Conservation (phyloP, 2,329 filamentous ascomycete genomes). For the Xylariaceae sp. region DNA sequence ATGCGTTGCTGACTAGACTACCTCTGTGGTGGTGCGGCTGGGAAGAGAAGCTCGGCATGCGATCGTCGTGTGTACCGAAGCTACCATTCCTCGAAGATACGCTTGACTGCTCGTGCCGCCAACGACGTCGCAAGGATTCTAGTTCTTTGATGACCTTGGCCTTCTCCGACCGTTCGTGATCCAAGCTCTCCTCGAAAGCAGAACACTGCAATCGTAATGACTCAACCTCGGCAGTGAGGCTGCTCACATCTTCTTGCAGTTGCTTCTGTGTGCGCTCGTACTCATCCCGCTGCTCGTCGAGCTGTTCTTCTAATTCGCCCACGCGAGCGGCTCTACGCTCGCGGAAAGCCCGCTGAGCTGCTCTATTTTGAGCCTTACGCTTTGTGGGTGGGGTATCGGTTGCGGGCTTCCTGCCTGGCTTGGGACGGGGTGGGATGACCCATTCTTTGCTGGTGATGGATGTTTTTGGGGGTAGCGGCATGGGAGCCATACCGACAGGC, state of each 20-base stretch:
- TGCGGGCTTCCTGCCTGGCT: constrained; percentile 89
- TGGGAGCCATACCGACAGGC: constrained; percentile 45
- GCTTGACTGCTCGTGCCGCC: constrained; percentile 23
- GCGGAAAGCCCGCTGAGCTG: constrained; percentile 85
- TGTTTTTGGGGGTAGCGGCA: constrained; percentile 43
- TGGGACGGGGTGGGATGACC: constrained; percentile 79
- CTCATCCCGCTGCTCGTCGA: constrained; percentile 59
- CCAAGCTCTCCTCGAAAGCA: constrained; percentile 61
- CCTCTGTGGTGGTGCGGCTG: constrained; percentile 29
- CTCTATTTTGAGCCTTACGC: constrained; percentile 90
- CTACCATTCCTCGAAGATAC: constrained; percentile 28
- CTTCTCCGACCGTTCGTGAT: constrained; percentile 53
- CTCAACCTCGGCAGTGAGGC: constrained; percentile 64
- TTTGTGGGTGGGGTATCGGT: constrained; percentile 91
- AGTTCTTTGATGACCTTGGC: constrained; percentile 33
- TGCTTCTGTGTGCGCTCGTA: constrained; percentile 58
- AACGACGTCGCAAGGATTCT: constrained; percentile 26
- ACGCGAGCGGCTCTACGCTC: constrained; percentile 84
- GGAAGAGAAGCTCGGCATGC: constrained; percentile 20
- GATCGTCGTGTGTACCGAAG: constrained; percentile 23
- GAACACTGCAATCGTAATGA: constrained; percentile 62
- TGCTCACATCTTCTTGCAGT: constrained; percentile 53
- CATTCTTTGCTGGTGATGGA: constrained; percentile 80
- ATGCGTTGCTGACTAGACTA: constrained; percentile 25
- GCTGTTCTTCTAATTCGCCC: constrained; percentile 67